Percentiles rank a stretch among this genome's conserved stretches.
These are phyloP conservation scores for Aegilops longissima DNA, from an alignment of 176 grass and related monocot genomes.

Conservation along the genomic window DNA sequence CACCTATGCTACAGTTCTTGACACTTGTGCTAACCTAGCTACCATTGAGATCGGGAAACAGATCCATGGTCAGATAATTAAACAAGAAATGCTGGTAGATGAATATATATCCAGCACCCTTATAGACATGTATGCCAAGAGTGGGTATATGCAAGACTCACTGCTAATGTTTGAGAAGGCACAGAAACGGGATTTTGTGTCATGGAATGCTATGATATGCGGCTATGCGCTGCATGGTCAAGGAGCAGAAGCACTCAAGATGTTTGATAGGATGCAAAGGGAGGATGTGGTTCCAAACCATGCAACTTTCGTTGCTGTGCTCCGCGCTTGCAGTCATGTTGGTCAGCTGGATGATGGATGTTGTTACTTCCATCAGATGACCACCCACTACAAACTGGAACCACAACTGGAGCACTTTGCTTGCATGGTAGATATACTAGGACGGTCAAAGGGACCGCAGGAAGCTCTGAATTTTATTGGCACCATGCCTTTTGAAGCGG, in stretches of 20 bases:
- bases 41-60: conserved; percentile 76
- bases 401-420: conserved; percentile 83
- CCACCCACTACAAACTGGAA: conserved; percentile 51
- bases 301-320: conserved; percentile 79
- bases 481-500: conserved; percentile 71
- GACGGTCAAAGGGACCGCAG: conserved; percentile 55
- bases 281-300: conserved; percentile 75
- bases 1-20: conserved; percentile 74
- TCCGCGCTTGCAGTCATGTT: conserved; percentile 85
- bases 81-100: conserved; percentile 71
- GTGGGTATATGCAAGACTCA: conserved; percentile 64
- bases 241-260: conserved; percentile 66
- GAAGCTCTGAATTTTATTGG: conserved; percentile 69
- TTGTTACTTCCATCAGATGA: conserved; percentile 72
- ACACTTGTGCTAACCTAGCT: conserved; percentile 80
- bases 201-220: conserved; percentile 95
- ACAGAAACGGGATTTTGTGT: conserved; percentile 59
- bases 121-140: conserved; percentile 90
- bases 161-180: conserved; percentile 61
- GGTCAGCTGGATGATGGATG: conserved; percentile 66
- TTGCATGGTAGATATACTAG: conserved; percentile 91
- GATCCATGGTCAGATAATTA: conserved; percentile 78
- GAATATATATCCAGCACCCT: conserved; percentile 80
- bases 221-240: conserved; percentile 80
- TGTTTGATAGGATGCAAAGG: conserved; percentile 85